Base-by-base conservation (phyloP, 768 basidiomycete genomes). In the Sporobolomyces phaffii region DNA sequence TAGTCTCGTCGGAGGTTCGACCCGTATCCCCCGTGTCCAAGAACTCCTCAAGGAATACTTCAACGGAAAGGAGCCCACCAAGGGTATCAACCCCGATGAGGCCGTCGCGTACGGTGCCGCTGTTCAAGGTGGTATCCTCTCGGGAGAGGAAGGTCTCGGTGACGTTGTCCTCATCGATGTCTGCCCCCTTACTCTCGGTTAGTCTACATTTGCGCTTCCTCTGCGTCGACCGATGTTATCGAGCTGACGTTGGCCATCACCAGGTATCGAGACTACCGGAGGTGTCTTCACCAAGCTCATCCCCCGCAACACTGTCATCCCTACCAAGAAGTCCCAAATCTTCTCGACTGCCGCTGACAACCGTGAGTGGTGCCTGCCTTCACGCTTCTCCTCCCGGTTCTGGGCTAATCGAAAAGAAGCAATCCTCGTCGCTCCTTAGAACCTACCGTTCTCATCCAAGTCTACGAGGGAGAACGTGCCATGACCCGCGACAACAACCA, bases 21-120 rank as follows among this genome's bases (percentile, higher is more conserved):
- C 94, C 73, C 93, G 94, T 86, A 99, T 99, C 75, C 94, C 94
- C 79, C 96, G 96, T 83, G 91, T 99, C 72, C 93, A 97, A 77
- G 90, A 96, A 76, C 90, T 98, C 78, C 86, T 99, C 77, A 92
- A 91, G 80, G 93, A 98, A 78, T 97, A 85, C 83, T 99, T 98
- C 80, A 87, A 84, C 73, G 88, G 91, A 77, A 96, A 90, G 82
- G 94, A 97, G 78, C 92, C 92, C 59, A 93, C 93, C 69, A 93
- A 91, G 84, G 89, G 90, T 72, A 99, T 97, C 82, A 97, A 99
- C 84, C 92, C 93, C 59, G 94, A 99, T 78, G 94, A 99, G 82
- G 94, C 94, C 69, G 94, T 99, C 73, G 92, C 94, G 50, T 97
- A 96, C 75, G 94, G 94, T 83, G 94, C 94, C 70, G 94, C 94